These are phyloP conservation scores for Colletotrichum karsti DNA, from an alignment of 2,329 filamentous ascomycete species.

Conservation along the genomic window DNA sequence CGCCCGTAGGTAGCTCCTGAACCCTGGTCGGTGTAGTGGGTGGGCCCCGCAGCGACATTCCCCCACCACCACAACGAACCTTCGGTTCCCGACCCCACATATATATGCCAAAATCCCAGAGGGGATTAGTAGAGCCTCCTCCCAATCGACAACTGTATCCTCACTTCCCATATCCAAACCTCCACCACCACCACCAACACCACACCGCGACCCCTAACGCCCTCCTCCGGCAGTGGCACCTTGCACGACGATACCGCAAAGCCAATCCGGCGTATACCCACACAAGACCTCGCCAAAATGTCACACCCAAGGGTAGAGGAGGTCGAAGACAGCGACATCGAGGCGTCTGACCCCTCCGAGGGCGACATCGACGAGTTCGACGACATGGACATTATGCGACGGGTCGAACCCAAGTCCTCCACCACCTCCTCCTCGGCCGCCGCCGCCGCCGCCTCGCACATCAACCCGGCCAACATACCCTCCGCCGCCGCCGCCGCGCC, in stretches of 20 bases:
- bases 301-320: constrained; percentile 92
- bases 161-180: constrained; percentile 15
- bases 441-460: constrained; percentile 31
- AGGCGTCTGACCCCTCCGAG: constrained; percentile 83
- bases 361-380: constrained; percentile 77
- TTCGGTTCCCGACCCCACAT: constrained; percentile 23
- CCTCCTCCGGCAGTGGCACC: not conserved
- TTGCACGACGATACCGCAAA: constrained; percentile 3
- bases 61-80: constrained; percentile 22
- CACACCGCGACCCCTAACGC: not conserved
- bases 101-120: constrained; percentile 25
- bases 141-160: constrained; percentile 23
- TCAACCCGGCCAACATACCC: constrained; percentile 48
- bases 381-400: constrained; percentile 65
- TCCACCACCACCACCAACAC: constrained; percentile 7
- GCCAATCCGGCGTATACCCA: not conserved
- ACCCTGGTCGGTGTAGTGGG: constrained; percentile 4
- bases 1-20: not conserved
- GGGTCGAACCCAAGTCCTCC: constrained; percentile 45
- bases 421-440: constrained; percentile 26
- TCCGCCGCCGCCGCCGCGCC: constrained; percentile 36
- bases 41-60: not conserved
- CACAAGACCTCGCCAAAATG: constrained; percentile 57
- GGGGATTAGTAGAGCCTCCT: constrained; percentile 23
- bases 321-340: constrained; percentile 81